A percentile compares a stretch with the other conserved stretches of the same genome.
Conservation (phyloP, 352 stramenopile species). For the Peronospora farinosa region DNA sequence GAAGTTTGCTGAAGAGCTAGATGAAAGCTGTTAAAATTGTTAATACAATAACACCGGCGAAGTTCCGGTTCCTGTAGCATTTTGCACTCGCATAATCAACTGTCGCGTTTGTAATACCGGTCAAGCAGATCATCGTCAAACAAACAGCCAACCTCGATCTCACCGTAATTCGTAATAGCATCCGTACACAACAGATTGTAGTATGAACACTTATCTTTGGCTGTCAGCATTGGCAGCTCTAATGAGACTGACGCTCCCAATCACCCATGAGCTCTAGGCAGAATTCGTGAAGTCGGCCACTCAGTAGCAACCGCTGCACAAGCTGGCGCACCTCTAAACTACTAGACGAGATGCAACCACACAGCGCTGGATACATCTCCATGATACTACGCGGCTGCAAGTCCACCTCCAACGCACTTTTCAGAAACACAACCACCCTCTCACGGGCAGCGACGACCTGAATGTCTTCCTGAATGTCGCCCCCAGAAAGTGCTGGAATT, state of each 20-base stretch:
- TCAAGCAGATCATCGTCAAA: conserved; percentile 8
- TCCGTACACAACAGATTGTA: neutral
- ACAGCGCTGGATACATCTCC: conserved; percentile 74
- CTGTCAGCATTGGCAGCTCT: conserved; percentile 3
- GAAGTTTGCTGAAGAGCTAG: conserved; percentile 17
- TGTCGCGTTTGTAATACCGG: neutral
- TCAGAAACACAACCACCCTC: conserved; percentile 63
- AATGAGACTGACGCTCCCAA: conserved; percentile 26
- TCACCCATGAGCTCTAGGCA: conserved; percentile 44
- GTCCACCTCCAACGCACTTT: conserved; percentile 43
- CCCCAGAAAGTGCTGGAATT: conserved; percentile 2
- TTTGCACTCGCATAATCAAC: neutral
- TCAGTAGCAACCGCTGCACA: conserved; percentile 62
- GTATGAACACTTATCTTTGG: conserved; percentile 5
- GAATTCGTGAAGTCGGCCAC: conserved; percentile 43
- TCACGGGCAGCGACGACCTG: conserved; percentile 40
- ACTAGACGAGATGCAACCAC: conserved; percentile 63
- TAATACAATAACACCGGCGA: conserved; percentile 9
- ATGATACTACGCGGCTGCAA: conserved; percentile 53
- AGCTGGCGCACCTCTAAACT: conserved; percentile 57
- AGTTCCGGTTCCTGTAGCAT: conserved; percentile 6
- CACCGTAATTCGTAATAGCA: neutral
- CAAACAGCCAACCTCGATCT: neutral
- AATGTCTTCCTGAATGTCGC: conserved; percentile 6
- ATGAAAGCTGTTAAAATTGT: conserved; percentile 1